Base-by-base conservation (phyloP, 768 basidiomycete genomes). In the Suillus decipiens region DNA sequence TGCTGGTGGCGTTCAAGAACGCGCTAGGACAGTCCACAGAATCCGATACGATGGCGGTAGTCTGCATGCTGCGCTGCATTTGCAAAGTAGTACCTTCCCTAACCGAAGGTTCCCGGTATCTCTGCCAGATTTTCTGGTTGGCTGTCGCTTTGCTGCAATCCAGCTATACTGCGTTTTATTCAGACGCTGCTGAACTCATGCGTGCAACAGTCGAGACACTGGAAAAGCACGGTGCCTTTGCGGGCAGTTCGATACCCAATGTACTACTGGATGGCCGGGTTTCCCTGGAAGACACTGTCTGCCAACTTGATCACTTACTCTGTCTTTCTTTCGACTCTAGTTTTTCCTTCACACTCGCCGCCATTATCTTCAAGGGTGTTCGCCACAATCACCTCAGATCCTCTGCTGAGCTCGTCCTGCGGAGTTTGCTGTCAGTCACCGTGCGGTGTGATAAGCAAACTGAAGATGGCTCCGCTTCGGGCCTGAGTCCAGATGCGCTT, bases 1-100 rank as follows among this genome's bases (percentile, higher is more conserved):
- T 96, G 75, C 84, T 96, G 10, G 90, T 95, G 7, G 93, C 95
- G 1, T 88, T 96, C 74, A 86, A 85, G 66, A 88, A 83, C 0
- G 89, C 91, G 0, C 77, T 96, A 19, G 72, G 76, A 11, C 86
- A 88, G 68, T 82, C 87, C n/a, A 85, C 83, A 36, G 89, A 90
- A 68, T 80, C 82, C 22, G 89, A 92, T 69, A 87, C 88, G 0
- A 77, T 83, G 51, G 82, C 92, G 0, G 85, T 95, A 28, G 86
- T 92, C 66, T 91, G 89, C 76, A 96, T 97, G 90, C 83, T 96
- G 31, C 86, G 92, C 59, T 95, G 93, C 76, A 85, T 96, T 69
- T 85, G 85, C 71, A 87, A 86, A 69, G 82, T 95, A 56, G 84
- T 93, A 5, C 89, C 90, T 11, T 88, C 86, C 6, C 80, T 95